Percentiles rank a stretch among this genome's conserved stretches.
phyloP scores from a whole-genome alignment of 345 rosid species.

The Moricandia arvensis region DNA sequence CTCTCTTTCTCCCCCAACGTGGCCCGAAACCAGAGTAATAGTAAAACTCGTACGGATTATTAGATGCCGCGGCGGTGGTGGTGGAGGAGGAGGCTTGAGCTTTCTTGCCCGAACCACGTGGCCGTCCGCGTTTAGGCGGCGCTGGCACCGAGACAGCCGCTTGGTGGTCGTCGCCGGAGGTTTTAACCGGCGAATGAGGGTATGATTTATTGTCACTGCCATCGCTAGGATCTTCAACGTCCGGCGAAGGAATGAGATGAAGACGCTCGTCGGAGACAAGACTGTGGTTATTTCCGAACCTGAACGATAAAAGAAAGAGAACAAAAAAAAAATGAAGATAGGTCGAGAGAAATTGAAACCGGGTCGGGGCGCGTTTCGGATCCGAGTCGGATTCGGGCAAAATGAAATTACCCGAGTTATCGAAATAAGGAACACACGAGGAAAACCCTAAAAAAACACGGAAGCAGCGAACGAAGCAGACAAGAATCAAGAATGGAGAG shows the following conservation, averaged over 20 bases:
- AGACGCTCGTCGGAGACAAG: slow-evolving; percentile 47
- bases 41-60: slow-evolving; percentile 70
- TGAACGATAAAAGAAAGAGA: neutral
- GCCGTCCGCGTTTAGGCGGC: slow-evolving; percentile 42
- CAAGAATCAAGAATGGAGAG: slow-evolving; percentile 27
- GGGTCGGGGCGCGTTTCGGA: slow-evolving; percentile 19
- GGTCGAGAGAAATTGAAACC: slow-evolving; percentile 23
- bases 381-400: slow-evolving; percentile 25
- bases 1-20: slow-evolving; percentile 68
- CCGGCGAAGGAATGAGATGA: slow-evolving; percentile 36
- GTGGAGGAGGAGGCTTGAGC: slow-evolving; percentile 14
- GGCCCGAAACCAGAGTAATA: slow-evolving; percentile 98
- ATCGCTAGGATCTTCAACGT: slow-evolving; percentile 30
- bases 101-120: slow-evolving; percentile 41
- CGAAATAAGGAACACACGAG: slow-evolving; percentile 11
- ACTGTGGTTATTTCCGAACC: slow-evolving; percentile 37
- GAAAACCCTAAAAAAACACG: slow-evolving; percentile 45
- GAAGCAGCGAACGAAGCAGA: slow-evolving; percentile 35
- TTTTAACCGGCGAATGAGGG: slow-evolving; percentile 37
- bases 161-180: slow-evolving; percentile 17
- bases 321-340: slow-evolving; percentile 8
- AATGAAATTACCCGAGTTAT: slow-evolving; percentile 40
- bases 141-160: neutral
- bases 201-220: slow-evolving; percentile 35
- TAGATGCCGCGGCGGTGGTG: slow-evolving; percentile 22